phyloP scores from a whole-genome alignment of 768 basidiomycete genomes.

The Leccinum broughii region DNA sequence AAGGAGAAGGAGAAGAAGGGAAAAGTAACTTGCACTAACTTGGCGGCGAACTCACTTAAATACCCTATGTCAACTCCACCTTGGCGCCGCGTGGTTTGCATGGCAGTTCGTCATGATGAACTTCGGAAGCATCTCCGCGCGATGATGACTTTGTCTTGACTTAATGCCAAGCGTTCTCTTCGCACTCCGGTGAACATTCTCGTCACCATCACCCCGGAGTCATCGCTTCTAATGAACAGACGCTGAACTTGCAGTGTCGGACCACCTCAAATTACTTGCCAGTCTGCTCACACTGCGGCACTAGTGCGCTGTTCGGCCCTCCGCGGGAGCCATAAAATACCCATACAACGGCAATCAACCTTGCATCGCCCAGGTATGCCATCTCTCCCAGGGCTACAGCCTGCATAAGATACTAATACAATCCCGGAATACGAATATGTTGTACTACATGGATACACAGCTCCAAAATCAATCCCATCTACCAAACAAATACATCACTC shows the following conservation, averaged over 20 bases:
- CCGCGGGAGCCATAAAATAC: background rate
- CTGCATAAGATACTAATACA: constrained; percentile 23
- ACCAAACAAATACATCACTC: background rate
- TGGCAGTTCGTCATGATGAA: background rate
- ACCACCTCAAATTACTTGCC: background rate
- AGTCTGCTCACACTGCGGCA: constrained; percentile 12
- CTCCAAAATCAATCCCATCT: background rate
- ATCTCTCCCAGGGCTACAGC: background rate
- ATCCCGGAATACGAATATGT: constrained; percentile 1
- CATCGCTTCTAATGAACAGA: too few relatives aligned
- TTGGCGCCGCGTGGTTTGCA: constrained; percentile 21
- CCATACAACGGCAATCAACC: background rate
- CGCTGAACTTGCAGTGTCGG: too few relatives aligned
- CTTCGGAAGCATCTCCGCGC: too few relatives aligned
- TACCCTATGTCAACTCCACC: constrained; percentile 15
- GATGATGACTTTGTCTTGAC: background rate
- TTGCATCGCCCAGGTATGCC: background rate
- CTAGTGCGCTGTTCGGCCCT: constrained; percentile 12
- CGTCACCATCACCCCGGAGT: background rate
- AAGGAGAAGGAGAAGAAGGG: background rate
- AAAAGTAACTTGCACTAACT: background rate
- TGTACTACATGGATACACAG: constrained; percentile 4
- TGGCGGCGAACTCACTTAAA: background rate
- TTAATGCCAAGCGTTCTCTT: background rate
- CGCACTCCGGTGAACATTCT: background rate